These are phyloP conservation scores for Aquilaria agallochum DNA, from an alignment of 441 rosid species.

Conservation along the genomic window DNA sequence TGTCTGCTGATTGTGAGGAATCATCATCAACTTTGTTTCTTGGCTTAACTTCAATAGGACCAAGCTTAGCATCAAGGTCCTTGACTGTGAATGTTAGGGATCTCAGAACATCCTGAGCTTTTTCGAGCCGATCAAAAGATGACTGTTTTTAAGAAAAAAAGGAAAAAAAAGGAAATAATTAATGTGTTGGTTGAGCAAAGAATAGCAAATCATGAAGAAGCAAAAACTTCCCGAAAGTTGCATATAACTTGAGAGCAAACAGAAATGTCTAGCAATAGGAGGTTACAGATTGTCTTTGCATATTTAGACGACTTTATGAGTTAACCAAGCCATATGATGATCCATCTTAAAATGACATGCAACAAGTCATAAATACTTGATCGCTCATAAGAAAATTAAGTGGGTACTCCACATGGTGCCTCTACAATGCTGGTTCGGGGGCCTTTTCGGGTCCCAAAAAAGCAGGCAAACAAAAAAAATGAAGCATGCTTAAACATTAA, in stretches of 20 bases:
- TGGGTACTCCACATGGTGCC: not conserved
- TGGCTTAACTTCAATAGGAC: slow-evolving; percentile 34
- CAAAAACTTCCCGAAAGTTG: not conserved
- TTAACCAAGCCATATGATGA: too few relatives aligned
- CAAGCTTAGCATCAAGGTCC: slow-evolving; percentile 63
- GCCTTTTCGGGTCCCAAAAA: too few relatives aligned
- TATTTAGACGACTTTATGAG: too few relatives aligned
- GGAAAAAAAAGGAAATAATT: too few relatives aligned
- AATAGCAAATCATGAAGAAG: not conserved
- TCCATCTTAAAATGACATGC: too few relatives aligned
- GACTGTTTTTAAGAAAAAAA: slow-evolving; percentile 35
- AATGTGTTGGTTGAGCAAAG: not conserved
- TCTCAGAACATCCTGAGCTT: slow-evolving; percentile 43
- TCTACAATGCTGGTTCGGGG: too few relatives aligned
- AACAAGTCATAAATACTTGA: not conserved
- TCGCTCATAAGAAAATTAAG: not conserved
- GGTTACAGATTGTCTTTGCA: too few relatives aligned
- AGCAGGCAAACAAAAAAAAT: not conserved
- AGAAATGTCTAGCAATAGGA: too few relatives aligned
- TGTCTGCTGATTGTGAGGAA: slow-evolving; percentile 4
- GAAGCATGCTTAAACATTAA: slow-evolving; percentile 1
- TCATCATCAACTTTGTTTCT: slow-evolving; percentile 17
- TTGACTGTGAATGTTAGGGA: slow-evolving; percentile 52
- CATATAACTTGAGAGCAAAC: too few relatives aligned
- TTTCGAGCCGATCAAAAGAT: slow-evolving; percentile 37